phyloP scores from a whole-genome alignment of 306 rosid genomes.

The Adenanthera pavonina region DNA sequence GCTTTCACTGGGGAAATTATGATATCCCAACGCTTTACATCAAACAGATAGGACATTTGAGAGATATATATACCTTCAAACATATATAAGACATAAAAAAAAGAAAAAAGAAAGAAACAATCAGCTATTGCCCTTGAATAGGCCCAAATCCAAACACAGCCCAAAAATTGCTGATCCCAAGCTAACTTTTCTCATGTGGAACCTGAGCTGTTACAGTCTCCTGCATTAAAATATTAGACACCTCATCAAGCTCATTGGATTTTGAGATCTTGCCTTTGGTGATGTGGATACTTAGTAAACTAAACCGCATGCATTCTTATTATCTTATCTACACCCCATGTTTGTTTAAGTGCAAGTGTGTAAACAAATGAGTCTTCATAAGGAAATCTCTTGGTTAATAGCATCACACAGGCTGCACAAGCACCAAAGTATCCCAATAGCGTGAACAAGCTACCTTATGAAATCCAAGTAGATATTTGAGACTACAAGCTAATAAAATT shows the following conservation, averaged over 20 bases:
- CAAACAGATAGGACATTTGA: neutral
- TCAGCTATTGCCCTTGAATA: neutral
- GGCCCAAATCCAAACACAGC: neutral
- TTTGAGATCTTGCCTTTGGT: neutral
- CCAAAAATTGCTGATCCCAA: neutral
- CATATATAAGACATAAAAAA: neutral
- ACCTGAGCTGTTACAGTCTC: neutral
- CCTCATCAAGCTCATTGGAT: neutral
- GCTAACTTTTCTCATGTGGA: neutral
- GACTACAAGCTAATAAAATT: constrained; percentile 1
- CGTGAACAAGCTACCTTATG: neutral
- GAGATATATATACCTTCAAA: neutral
- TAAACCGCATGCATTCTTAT: neutral
- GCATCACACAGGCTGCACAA: neutral
- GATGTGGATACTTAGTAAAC: neutral
- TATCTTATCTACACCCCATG: neutral
- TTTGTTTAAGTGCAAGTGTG: neutral
- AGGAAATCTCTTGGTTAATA: neutral
- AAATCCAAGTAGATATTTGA: constrained; percentile 16
- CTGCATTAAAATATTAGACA: neutral
- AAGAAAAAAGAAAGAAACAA: neutral
- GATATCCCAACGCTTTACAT: neutral
- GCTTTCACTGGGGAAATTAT: neutral
- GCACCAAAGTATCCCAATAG: neutral
- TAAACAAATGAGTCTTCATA: neutral